A percentile compares a stretch with the other conserved stretches of the same genome.
These are phyloP conservation scores for Kuraishia hungarica DNA, from an alignment of 805 yeast genomes.

Conservation along the genomic window DNA sequence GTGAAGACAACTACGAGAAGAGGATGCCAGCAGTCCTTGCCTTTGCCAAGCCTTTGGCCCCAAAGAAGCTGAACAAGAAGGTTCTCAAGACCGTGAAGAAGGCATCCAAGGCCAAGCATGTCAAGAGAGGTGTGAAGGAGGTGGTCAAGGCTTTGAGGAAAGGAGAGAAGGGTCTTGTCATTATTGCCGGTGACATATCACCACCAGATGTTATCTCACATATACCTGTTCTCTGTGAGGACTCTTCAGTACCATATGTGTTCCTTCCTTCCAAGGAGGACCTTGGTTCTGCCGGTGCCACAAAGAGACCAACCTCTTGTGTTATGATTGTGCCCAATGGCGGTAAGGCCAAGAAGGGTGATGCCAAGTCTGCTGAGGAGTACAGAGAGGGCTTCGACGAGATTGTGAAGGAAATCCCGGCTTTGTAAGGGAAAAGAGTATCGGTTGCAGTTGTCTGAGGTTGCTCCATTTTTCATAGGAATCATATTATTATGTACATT, in stretches of 20 bases:
- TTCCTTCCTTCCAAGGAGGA: conserved; percentile 98
- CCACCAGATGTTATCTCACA: conserved; percentile 97
- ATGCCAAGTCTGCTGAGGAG: conserved; percentile 66
- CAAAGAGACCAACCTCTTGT: conserved; percentile 97
- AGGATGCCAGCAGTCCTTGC: conserved; percentile 86
- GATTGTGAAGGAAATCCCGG: conserved; percentile 80
- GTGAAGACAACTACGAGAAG: conserved; percentile 81
- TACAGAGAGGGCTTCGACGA: conserved; percentile 92
- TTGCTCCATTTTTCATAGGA: neutral
- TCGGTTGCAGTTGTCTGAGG: neutral
- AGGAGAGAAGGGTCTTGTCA: conserved; percentile 94
- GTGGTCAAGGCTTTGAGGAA: conserved; percentile 96
- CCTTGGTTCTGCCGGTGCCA: conserved; percentile 97
- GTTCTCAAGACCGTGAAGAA: conserved; percentile 92
- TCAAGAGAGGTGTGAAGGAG: conserved; percentile 97
- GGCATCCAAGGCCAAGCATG: conserved; percentile 97
- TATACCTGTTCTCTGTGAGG: conserved; percentile 96
- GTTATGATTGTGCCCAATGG: conserved; percentile 97
- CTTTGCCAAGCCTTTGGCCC: conserved; percentile 91
- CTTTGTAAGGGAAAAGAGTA: conserved; percentile 18
- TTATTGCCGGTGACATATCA: conserved; percentile 96
- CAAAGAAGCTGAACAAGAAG: conserved; percentile 92
- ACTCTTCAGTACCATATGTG: conserved; percentile 79
- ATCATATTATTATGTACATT: neutral
- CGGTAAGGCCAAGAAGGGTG: conserved; percentile 66